Percentiles rank a stretch among this genome's conserved stretches.
Conservation (phyloP, 139 green algal species). For the Microglena sp. region DNA sequence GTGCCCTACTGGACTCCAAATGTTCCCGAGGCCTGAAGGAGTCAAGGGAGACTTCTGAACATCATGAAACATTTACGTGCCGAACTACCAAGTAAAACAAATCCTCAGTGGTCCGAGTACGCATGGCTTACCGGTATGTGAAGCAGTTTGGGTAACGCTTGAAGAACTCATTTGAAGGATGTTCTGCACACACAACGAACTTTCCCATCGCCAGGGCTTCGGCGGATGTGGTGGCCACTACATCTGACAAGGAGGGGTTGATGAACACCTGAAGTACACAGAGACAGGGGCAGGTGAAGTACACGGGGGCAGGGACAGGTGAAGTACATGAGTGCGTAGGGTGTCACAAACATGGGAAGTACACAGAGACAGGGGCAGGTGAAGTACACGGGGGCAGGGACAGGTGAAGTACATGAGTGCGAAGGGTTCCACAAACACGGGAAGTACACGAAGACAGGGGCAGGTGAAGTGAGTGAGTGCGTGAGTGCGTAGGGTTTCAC, state of each 20-base stretch:
- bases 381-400: not conserved
- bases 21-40: slow-evolving; percentile 40
- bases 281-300: not conserved
- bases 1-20: not conserved
- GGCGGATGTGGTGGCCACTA: slow-evolving; percentile 90
- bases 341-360: not conserved
- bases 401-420: not conserved
- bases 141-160: slow-evolving; percentile 73
- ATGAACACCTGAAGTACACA: slow-evolving; percentile 63
- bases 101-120: not conserved
- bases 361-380: not conserved
- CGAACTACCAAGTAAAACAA: not conserved
- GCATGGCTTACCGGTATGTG: slow-evolving; percentile 39
- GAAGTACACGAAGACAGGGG: not conserved
- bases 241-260: slow-evolving; percentile 82
- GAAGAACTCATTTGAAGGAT: slow-evolving; percentile 91
- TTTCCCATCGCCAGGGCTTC: slow-evolving; percentile 97
- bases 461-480: not conserved
- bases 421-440: not conserved
- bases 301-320: not conserved
- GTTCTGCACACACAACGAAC: slow-evolving; percentile 84
- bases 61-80: slow-evolving; percentile 76
- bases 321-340: not conserved
- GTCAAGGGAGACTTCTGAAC: slow-evolving; percentile 89
- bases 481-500: not conserved